phyloP scores from a whole-genome alignment of 805 yeast species.

The Cyberlindnera suaveolens region DNA sequence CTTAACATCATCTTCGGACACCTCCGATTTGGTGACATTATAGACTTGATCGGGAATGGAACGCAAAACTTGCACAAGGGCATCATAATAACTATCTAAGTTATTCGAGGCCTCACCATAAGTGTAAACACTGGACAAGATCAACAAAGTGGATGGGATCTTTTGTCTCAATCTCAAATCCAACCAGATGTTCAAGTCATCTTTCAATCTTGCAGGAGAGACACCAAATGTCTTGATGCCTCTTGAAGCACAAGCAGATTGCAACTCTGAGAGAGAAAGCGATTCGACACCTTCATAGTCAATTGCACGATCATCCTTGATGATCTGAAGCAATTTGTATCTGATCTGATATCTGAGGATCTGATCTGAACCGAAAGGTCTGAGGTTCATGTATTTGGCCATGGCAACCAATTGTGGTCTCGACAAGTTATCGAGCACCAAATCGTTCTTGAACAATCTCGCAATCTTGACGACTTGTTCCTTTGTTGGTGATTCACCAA shows the following conservation, averaged over 20 bases:
- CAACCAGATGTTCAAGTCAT: slow-evolving; percentile 80
- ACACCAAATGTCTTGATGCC: slow-evolving; percentile 80
- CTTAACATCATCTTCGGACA: slow-evolving; percentile 51
- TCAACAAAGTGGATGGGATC: slow-evolving; percentile 85
- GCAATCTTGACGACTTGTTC: slow-evolving; percentile 81
- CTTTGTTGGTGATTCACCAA: slow-evolving; percentile 52
- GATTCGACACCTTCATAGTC: slow-evolving; percentile 92
- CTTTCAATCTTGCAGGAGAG: slow-evolving; percentile 77
- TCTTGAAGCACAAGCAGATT: slow-evolving; percentile 86
- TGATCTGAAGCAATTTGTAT: slow-evolving; percentile 83
- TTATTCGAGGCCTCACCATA: slow-evolving; percentile 56
- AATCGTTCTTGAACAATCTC: slow-evolving; percentile 85
- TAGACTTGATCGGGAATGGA: slow-evolving; percentile 93
- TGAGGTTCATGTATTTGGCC: slow-evolving; percentile 85
- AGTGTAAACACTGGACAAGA: slow-evolving; percentile 83
- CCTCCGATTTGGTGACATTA: slow-evolving; percentile 90
- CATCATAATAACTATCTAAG: slow-evolving; percentile 66
- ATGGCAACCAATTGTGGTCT: slow-evolving; percentile 89
- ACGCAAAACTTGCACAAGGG: slow-evolving; percentile 77
- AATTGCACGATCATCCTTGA: slow-evolving; percentile 85
- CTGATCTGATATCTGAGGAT: slow-evolving; percentile 91
- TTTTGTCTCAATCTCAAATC: slow-evolving; percentile 83
- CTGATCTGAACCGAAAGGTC: slow-evolving; percentile 90
- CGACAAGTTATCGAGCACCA: slow-evolving; percentile 85
- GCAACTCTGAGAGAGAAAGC: slow-evolving; percentile 71